Percentiles rank a stretch among this genome's conserved stretches.
Conservation (phyloP, 2,329 filamentous ascomycete species). For the Fusarium sp. region DNA sequence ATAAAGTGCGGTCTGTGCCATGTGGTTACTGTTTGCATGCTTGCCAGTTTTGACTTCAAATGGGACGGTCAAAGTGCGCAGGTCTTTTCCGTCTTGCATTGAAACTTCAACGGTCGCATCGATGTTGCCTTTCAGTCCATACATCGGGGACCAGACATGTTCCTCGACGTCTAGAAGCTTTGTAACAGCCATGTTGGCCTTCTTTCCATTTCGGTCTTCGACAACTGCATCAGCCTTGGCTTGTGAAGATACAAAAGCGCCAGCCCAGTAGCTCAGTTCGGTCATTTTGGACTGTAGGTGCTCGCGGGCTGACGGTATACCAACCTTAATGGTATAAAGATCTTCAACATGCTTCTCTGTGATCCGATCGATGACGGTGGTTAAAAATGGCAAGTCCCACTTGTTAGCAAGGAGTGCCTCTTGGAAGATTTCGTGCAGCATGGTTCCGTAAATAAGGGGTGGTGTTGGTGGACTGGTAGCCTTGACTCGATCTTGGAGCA, state of each 20-base stretch:
- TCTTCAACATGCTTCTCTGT: constrained; percentile 87
- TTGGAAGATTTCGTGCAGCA: constrained; percentile 96
- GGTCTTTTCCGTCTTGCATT: constrained; percentile 76
- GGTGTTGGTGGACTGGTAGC: constrained; percentile 83
- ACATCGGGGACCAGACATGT: constrained; percentile 98
- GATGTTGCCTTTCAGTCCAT: constrained; percentile 96
- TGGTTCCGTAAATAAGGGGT: constrained; percentile 89
- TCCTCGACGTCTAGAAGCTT: constrained; percentile 97
- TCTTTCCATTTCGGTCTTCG: constrained; percentile 81
- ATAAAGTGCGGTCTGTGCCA: constrained; percentile 94
- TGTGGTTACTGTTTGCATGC: constrained; percentile 82
- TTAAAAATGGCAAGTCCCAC: constrained; percentile 80
- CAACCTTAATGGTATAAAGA: constrained; percentile 86
- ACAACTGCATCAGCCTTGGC: constrained; percentile 79
- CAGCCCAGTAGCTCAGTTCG: constrained; percentile 85
- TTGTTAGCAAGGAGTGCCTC: constrained; percentile 84
- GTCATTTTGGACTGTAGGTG: constrained; percentile 86
- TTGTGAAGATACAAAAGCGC: constrained; percentile 77
- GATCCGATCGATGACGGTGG: constrained; percentile 73
- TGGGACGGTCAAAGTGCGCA: constrained; percentile 82
- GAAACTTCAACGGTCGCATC: constrained; percentile 94
- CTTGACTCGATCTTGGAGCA: constrained; percentile 95
- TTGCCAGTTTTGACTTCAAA: constrained; percentile 97
- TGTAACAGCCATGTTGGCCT: constrained; percentile 84
- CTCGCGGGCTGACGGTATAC: constrained; percentile 77